These are phyloP conservation scores for Schizochytrium sp. DNA, from an alignment of 108 stramenopile genomes.

Conservation along the genomic window DNA sequence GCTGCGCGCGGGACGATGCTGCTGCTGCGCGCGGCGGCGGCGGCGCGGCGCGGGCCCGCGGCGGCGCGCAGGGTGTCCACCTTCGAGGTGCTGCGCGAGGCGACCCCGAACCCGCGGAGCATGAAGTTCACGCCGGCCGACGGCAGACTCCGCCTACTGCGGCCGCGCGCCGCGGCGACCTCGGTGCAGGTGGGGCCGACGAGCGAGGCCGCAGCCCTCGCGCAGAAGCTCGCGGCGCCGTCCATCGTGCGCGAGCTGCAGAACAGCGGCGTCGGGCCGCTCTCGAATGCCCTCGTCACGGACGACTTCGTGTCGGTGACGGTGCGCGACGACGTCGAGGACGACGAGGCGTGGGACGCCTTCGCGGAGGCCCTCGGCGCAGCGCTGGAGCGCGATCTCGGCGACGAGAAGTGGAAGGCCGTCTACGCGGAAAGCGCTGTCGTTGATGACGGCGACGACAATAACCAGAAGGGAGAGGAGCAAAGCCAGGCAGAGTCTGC, in stretches of 20 bases:
- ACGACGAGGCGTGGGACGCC: not conserved
- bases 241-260: not conserved
- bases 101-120: not conserved
- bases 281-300: not conserved
- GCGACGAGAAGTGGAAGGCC: not conserved
- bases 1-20: too few species aligned
- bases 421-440: not conserved
- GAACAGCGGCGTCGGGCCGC: not conserved
- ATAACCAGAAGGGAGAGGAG: too few species aligned
- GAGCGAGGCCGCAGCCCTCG: not conserved
- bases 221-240: not conserved
- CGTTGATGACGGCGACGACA: too few species aligned
- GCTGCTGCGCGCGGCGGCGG: too few species aligned
- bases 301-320: not conserved
- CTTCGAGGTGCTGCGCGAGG: not conserved
- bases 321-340: not conserved
- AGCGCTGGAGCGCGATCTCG: not conserved
- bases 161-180: not conserved
- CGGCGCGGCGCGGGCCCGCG: too few species aligned
- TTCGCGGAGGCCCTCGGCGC: not conserved
- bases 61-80: too few species aligned
- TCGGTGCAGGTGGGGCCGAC: not conserved
- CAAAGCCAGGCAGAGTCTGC: not conserved
- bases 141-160: not conserved
- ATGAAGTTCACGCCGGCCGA: not conserved